Conservation (phyloP, 2,329 filamentous ascomycete genomes). For the Aspergillus chevalieri region DNA sequence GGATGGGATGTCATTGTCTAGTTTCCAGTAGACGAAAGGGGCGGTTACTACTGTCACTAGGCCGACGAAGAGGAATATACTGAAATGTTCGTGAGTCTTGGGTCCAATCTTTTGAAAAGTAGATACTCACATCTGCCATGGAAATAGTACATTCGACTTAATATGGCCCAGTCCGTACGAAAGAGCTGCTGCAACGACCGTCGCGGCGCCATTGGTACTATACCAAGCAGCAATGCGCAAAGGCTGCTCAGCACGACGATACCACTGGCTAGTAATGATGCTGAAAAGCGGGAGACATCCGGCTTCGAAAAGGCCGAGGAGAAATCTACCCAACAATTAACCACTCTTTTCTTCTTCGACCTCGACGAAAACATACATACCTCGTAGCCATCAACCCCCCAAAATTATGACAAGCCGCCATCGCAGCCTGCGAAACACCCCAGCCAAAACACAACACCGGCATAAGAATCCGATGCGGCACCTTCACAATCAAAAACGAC, state of each 20-base stretch:
- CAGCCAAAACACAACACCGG: slow-evolving; percentile 43
- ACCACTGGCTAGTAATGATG: slow-evolving; percentile 43
- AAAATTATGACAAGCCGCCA: slow-evolving; percentile 45
- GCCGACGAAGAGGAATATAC: slow-evolving; percentile 57
- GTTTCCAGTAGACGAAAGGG: slow-evolving; percentile 54
- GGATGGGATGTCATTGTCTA: slow-evolving; percentile 53
- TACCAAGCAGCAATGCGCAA: slow-evolving; percentile 62
- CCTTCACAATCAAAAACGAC: slow-evolving; percentile 54
- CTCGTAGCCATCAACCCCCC: slow-evolving; percentile 38
- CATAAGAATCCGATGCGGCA: slow-evolving; percentile 56
- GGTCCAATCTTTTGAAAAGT: too few relatives aligned
- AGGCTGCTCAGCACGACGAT: slow-evolving; percentile 53
- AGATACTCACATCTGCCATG: slow-evolving; percentile 46
- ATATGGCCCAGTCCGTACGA: slow-evolving; percentile 56
- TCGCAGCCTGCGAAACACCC: slow-evolving; percentile 44
- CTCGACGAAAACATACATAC: not conserved
- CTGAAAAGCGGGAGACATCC: slow-evolving; percentile 44
- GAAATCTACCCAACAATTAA: slow-evolving; percentile 34
- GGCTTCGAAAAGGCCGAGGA: slow-evolving; percentile 49
- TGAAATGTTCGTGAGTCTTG: slow-evolving; percentile 7
- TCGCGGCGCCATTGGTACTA: slow-evolving; percentile 54
- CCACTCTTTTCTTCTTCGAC: too few relatives aligned
- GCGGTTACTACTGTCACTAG: slow-evolving; percentile 54
- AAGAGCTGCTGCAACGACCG: slow-evolving; percentile 51
- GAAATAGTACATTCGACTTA: slow-evolving; percentile 34